Evolutionary conservation across 2,329 filamentous ascomycete genomes (phyloP).

Genomic region (Emericellopsis cladophorae): DNA sequence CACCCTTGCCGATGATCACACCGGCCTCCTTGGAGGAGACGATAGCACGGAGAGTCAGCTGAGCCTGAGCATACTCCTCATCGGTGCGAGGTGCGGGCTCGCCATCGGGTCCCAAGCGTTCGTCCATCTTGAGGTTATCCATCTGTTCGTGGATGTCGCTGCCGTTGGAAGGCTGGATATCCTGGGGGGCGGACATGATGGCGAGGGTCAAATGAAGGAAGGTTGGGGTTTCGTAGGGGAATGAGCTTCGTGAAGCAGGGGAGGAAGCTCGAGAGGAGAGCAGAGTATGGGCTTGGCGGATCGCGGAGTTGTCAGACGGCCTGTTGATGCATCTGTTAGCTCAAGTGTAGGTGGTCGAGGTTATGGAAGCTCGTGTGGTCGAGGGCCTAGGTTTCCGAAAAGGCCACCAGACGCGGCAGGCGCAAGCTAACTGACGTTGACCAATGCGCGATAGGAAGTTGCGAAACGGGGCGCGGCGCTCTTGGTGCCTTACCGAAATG

Average conservation of each 20-base stretch:
- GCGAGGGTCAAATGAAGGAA: constrained; percentile 3
- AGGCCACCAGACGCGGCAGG: too few relatives aligned
- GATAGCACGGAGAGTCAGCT: constrained; percentile 90
- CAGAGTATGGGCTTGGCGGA: too few relatives aligned
- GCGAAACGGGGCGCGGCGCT: too few relatives aligned
- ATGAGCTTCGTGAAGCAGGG: background rate
- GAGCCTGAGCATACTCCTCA: constrained; percentile 87
- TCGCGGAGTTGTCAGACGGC: too few relatives aligned
- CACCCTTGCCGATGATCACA: constrained; percentile 97
- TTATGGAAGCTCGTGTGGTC: too few relatives aligned
- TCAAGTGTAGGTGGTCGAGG: too few relatives aligned
- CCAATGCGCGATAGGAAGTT: too few relatives aligned
- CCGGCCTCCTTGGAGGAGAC: constrained; percentile 98
- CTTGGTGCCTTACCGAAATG: too few relatives aligned
- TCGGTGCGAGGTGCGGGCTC: constrained; percentile 82
- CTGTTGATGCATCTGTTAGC: too few relatives aligned
- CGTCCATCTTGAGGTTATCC: constrained; percentile 54
- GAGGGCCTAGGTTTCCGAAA: too few relatives aligned
- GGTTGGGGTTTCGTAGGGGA: too few relatives aligned
- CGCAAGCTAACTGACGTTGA: too few relatives aligned
- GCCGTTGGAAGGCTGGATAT: constrained; percentile 42
- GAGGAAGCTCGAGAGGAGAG: background rate
- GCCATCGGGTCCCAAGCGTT: constrained; percentile 58
- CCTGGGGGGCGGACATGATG: constrained; percentile 52
- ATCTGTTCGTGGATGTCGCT: constrained; percentile 48